Evolutionary conservation across 257 asterid species (phyloP).

Genomic region (Leonotis leonurus): DNA sequence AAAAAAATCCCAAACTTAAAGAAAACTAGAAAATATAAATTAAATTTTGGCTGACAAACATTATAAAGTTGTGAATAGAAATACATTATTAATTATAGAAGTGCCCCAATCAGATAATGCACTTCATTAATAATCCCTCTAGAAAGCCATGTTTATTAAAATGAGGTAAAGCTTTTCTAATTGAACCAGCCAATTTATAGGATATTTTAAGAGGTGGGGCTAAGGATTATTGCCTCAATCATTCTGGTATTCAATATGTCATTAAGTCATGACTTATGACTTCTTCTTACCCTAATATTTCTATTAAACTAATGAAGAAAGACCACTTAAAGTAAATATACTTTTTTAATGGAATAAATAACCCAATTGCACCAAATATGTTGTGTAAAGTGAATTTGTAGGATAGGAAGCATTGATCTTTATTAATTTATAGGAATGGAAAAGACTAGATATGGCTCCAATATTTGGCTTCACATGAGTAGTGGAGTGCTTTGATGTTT

Average conservation of each 20-base stretch:
- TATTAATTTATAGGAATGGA: background rate
- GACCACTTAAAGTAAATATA: constrained; percentile 12
- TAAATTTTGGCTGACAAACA: background rate
- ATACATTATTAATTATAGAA: background rate
- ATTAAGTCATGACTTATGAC: constrained; percentile 9
- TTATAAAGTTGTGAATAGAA: background rate
- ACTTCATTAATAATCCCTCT: constrained; percentile 15
- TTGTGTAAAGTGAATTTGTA: constrained; percentile 1
- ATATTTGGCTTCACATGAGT: background rate
- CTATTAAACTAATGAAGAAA: constrained; percentile 10
- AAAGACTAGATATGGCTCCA: constrained; percentile 14
- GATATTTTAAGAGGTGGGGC: constrained; percentile 25
- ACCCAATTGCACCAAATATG: background rate
- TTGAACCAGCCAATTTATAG: constrained; percentile 9
- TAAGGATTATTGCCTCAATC: constrained; percentile 28
- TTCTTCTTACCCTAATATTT: background rate
- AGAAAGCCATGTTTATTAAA: constrained; percentile 1
- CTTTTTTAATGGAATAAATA: background rate
- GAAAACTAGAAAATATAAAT: background rate
- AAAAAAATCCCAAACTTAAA: background rate
- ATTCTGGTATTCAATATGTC: constrained; percentile 29
- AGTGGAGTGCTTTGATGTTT: background rate
- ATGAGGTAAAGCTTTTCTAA: constrained; percentile 15
- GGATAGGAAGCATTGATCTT: background rate
- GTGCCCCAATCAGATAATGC: constrained; percentile 18